Evolutionary conservation across 805 yeast genomes (phyloP), one percentile per base, ranked within the genome.

Genomic region (Brettanomyces sp.): DNA sequence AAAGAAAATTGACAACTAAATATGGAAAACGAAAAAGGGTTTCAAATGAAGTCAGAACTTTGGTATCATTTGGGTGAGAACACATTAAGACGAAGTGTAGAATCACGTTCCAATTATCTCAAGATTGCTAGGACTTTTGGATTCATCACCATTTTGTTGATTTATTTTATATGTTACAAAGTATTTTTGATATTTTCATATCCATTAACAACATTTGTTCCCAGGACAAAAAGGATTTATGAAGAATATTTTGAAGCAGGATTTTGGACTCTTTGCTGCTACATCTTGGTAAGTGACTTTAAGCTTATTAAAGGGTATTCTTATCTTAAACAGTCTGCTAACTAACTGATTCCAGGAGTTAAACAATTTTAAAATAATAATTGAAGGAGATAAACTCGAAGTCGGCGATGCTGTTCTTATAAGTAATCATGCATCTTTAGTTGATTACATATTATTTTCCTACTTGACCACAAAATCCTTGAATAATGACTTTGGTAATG

Each of bases 351-450:
- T 23, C 23, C 30, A 64, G 70, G 63, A 64, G 37, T 44, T 66
- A 41, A 72, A 70, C 50, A 52, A 60, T 4, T 70, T 74, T 14
- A 49, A 61, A 13, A 52, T 75, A 13, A 54, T 58, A 21, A 49
- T 76, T 1, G 47, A 64, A 11, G 84, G 79, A 12, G 81, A 75
- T 55, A 44, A 54, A 4, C 49, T 67, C 42, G 67, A 66, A 47
- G 55, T 62, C 30, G 73, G 72, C 44, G 56, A 61, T 41, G 60
- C 69, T 0, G 44, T 65, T 28, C 43, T 65, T 36, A 56, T 65
- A 6, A 63, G 77, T 43, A 88, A 87, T 55, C 96, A 88, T 58
- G 70, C 70, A 43, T 81, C 93, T 0, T 53, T 82, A 7, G 74
- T 78, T 12, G 96, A 88, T 59, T 79, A 80, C 58, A 55, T 80